Evolutionary conservation across 148 eudicot species (phyloP), one percentile per base, ranked within the genome.

Genomic region (Diospyros lotus): DNA sequence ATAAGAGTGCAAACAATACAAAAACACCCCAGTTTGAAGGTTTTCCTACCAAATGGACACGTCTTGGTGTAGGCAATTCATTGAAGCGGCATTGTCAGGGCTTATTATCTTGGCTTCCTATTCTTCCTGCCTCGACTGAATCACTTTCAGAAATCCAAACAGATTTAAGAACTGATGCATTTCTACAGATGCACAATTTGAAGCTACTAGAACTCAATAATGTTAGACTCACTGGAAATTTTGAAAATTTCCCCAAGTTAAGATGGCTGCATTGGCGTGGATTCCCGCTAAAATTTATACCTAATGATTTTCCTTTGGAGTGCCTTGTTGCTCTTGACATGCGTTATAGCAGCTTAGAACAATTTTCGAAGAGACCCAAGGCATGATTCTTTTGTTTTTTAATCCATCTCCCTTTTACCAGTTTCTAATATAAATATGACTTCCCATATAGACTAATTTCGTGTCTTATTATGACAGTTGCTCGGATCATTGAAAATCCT

Each of bases 231-330:
- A 12, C 74, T 0, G 65, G 69, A 61, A 45, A 42, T 38, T 76
- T 62, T 48, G 46, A 79, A 40, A 9, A 75, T 12, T 62, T 79
- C 51, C 74, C 78, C 13, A 69, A 44, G 17, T 53, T 79, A 28
- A 68, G 55, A 62, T 79, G 74, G 78, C 56, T 79, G 59, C n/a
- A 52, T 62, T 74, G 78, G 82, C 70, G 6, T 69, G 74, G 82
- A 64, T 74, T 42, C 56, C 63, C 78, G n/a, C 42, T 4, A 2
- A 74, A 44, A 69, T 43, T 17, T 61, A 38, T 79, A 8, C 78
- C 78, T 9, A 60, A 11, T 6, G 45, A 62, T 41, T 71, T 80
- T 40, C 64, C 62, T 52, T 5, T 71, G 62, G 75, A 75, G 70
- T 62, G 44, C 40, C 43, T 75, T 46, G 82, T 80, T 69, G 65